Evolutionary conservation across 495 filamentous ascomycete genomes (phyloP).

Genomic region (Evernia prunastri): DNA sequence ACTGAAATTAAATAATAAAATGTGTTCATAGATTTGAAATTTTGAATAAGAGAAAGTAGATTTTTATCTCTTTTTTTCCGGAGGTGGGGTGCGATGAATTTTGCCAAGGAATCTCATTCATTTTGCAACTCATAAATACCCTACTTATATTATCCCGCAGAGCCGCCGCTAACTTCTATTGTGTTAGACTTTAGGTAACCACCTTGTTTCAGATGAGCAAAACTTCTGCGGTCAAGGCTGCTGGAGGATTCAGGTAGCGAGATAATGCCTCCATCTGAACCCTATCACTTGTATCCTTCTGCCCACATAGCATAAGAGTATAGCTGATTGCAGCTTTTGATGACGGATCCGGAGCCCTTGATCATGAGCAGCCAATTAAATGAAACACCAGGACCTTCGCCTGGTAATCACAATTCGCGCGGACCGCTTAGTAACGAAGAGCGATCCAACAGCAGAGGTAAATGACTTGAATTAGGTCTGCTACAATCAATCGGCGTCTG

Average conservation of each 20-base stretch:
- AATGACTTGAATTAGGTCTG: neutral
- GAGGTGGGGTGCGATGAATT: no score
- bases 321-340: neutral
- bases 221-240: neutral
- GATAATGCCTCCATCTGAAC: neutral
- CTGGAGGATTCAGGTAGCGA: neutral
- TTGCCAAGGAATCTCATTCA: no score
- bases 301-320: slow-evolving; percentile 6
- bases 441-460: neutral
- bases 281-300: neutral
- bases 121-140: no score
- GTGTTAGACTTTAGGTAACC: no score
- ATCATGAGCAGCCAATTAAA: slow-evolving; percentile 9
- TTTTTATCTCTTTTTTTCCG: no score
- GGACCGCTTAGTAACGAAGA: neutral
- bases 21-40: no score
- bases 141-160: slow-evolving; percentile 5
- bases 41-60: no score
- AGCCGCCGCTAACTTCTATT: neutral
- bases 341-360: neutral
- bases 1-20: no score
- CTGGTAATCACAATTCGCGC: neutral
- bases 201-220: no score
- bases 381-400: neutral
- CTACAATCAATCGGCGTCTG: neutral